Evolutionary conservation across 495 filamentous ascomycete genomes (phyloP).

Genomic region (Penicillium pulvis): DNA sequence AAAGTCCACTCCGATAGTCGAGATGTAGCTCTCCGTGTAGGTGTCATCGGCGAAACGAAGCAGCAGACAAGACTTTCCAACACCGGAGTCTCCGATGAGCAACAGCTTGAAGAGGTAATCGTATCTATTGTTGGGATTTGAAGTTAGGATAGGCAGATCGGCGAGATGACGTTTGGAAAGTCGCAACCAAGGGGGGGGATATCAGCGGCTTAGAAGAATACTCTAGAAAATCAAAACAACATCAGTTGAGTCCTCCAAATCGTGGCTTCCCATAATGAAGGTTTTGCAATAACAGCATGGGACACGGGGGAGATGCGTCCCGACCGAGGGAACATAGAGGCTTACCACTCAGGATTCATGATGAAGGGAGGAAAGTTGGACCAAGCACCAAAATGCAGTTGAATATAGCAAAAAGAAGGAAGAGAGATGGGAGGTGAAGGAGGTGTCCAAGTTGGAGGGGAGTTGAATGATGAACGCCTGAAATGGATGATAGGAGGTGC

Average conservation of each 20-base stretch:
- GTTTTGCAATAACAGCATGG: constrained; percentile 9
- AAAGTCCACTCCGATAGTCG: constrained; percentile 98
- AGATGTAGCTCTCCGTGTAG: constrained; percentile 99
- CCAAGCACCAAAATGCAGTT: constrained; percentile 5
- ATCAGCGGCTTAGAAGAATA: constrained; percentile 9
- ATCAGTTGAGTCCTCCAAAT: constrained; percentile 7
- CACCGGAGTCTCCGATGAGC: constrained; percentile 99
- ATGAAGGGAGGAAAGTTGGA: constrained; percentile 16
- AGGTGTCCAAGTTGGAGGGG: constrained; percentile 21
- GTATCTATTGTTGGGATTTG: constrained; percentile 66
- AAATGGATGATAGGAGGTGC: constrained; percentile 43
- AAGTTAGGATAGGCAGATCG: constrained; percentile 31
- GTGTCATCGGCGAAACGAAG: constrained; percentile 98
- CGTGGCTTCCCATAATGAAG: not conserved
- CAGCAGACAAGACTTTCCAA: constrained; percentile 98
- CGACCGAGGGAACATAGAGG: constrained; percentile 22
- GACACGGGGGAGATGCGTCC: constrained; percentile 21
- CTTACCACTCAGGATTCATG: constrained; percentile 97
- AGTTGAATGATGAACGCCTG: constrained; percentile 32
- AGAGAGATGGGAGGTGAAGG: constrained; percentile 17
- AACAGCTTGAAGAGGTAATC: constrained; percentile 99
- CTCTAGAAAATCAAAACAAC: constrained; percentile 23
- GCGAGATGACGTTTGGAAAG: constrained; percentile 12
- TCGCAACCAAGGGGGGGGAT: constrained; percentile 1
- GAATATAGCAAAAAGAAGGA: constrained; percentile 16